Conservation (phyloP, 139 green algal genomes). For the Ulvella scutata region DNA sequence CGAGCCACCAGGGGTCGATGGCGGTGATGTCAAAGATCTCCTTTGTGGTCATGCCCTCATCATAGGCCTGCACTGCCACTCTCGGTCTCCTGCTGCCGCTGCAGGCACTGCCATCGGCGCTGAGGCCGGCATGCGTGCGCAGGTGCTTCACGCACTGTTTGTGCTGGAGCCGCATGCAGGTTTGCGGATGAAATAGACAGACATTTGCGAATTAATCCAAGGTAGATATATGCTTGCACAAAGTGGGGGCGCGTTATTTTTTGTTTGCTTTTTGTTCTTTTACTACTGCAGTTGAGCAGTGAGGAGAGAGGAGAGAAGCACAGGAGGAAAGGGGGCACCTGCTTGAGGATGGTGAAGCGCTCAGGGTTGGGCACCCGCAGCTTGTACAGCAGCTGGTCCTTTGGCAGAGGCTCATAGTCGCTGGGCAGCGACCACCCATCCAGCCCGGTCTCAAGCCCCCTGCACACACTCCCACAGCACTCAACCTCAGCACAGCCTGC, state of each 20-base stretch:
- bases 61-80: constrained; percentile 39
- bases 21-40: constrained; percentile 75
- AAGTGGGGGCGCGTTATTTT: too few relatives aligned
- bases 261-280: too few relatives aligned
- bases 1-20: constrained; percentile 95
- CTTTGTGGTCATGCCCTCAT: constrained; percentile 66
- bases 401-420: constrained; percentile 56
- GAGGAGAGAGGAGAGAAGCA: too few relatives aligned
- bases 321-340: constrained; percentile 36
- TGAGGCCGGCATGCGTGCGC: too few relatives aligned
- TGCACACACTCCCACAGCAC: constrained; percentile 92
- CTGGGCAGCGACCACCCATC: constrained; percentile 73
- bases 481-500: constrained; percentile 88
- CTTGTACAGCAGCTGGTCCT: constrained; percentile 64
- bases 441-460: constrained; percentile 80
- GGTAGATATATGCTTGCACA: too few relatives aligned
- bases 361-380: constrained; percentile 83
- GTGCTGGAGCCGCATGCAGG: too few relatives aligned
- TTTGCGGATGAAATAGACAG: too few relatives aligned
- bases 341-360: constrained; percentile 64
- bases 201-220: too few relatives aligned
- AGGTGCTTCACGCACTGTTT: too few relatives aligned
- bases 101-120: too few relatives aligned
- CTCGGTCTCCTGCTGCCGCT: too few relatives aligned
- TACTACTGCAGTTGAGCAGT: too few relatives aligned